These are phyloP conservation scores for Beta vulgaris DNA, from an alignment of 148 eudicot species.

Conservation along the genomic window DNA sequence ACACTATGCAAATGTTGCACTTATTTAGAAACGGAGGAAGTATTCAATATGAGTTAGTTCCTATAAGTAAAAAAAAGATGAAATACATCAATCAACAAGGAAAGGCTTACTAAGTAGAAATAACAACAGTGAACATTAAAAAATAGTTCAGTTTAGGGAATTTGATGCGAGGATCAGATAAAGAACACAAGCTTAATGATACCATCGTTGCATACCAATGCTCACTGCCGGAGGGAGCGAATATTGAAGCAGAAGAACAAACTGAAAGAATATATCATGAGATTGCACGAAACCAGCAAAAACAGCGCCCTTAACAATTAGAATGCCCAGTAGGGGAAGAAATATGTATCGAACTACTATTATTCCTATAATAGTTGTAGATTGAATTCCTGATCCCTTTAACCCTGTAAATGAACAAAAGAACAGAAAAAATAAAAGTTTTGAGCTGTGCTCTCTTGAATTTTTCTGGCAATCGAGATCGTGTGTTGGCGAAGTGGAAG, in stretches of 20 bases:
- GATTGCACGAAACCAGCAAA: constrained; percentile 44
- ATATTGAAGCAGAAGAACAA: constrained; percentile 74
- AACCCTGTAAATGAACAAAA: no score
- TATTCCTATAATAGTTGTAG: constrained; percentile 44
- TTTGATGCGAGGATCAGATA: no score
- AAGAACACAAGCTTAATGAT: no score
- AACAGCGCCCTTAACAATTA: constrained; percentile 54
- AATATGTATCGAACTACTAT: constrained; percentile 52
- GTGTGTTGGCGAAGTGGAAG: not conserved
- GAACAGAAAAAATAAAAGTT: not conserved
- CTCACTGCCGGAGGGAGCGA: constrained; percentile 90
- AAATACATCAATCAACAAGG: no score
- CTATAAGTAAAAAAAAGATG: no score
- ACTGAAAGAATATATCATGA: constrained; percentile 62
- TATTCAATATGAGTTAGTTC: no score
- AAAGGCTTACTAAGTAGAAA: no score
- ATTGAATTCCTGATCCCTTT: constrained; percentile 44
- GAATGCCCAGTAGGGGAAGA: constrained; percentile 65
- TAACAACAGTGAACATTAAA: no score
- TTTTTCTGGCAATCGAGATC: not conserved
- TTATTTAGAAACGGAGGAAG: no score
- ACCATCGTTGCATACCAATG: constrained; percentile 41
- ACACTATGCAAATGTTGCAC: no score
- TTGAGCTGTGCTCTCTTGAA: no score
- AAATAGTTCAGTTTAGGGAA: no score